Conservation (phyloP, 257 asterid genomes). For the Solanum ahanhuiri region DNA sequence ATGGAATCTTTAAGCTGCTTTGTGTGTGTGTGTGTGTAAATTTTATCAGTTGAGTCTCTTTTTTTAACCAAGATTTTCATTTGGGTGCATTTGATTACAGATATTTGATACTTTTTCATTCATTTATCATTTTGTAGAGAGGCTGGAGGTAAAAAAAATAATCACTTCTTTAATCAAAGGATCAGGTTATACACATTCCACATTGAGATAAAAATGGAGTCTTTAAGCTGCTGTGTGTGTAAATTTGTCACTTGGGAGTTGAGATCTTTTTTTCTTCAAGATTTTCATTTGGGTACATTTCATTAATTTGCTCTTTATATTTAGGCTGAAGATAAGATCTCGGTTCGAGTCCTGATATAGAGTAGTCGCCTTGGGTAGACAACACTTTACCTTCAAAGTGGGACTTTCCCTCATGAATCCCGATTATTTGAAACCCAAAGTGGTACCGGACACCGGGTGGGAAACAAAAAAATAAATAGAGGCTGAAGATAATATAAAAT, state of each 20-base stretch:
- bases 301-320: not conserved
- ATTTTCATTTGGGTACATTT: not conserved
- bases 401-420: too few relatives aligned
- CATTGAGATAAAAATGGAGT: not conserved
- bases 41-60: not conserved
- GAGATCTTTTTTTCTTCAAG: not conserved
- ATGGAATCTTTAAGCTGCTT: not conserved
- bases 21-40: not conserved
- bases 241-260: not conserved
- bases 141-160: not conserved
- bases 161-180: not conserved
- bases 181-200: not conserved
- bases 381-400: not conserved
- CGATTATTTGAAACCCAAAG: too few relatives aligned
- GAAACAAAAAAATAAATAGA: too few relatives aligned
- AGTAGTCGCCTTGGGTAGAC: not conserved
- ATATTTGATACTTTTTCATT: not conserved
- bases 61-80: not conserved
- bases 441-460: too few relatives aligned
- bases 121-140: not conserved
- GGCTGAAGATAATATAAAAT: too few relatives aligned
- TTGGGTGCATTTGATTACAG: not conserved
- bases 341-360: not conserved
- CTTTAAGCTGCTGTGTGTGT: not conserved
- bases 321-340: not conserved